Base-by-base conservation (phyloP, 2,329 filamentous ascomycete species). In the Cordyceps militaris region DNA sequence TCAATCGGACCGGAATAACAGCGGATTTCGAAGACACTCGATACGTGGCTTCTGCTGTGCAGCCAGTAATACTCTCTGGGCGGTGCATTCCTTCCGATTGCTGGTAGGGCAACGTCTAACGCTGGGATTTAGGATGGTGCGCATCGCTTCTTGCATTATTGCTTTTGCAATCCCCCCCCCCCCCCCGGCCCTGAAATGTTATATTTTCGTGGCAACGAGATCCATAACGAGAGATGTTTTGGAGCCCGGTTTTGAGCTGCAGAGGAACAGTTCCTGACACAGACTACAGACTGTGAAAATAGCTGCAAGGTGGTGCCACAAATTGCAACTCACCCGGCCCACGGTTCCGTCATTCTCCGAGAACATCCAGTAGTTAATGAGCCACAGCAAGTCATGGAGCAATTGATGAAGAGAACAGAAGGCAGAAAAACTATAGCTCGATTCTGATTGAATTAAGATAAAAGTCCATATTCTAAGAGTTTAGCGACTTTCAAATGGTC, bases 181-280 rank as follows among this genome's bases (percentile, higher is more conserved):
- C 63, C 73, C 6, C 74, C 73, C 6, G 66, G 75, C 8, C 72
- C 73, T 0, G 49, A 73, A 3, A 21, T 72, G 0, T 75, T 76
- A 32, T 70, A 69, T 59, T 59, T 66, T 1, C 76, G 70, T 32
- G 73, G 74, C n/a, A n/a, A n/a, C n/a, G n/a, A n/a, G n/a, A n/a
- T n/a, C n/a, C n/a, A n/a, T n/a, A n/a, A n/a, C n/a, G n/a, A 21
- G n/a, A 23, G 21, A 9, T 19, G 10, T 21, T 42, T 21, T 32
- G 6, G 28, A 32, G 28, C 28, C 10, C 28, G 10, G 28, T 38
- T 38, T 38, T 2, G 16, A 36, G n/a, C n/a, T 38, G 36, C n/a
- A 38, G n/a, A 42, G 19, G 11, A 19, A 56, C 28, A 54, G 46
- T 40, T 54, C 40, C 40, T 46, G 51, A 40, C 51, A 54, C 40